These are phyloP conservation scores for Pestalotiopsis sp. DNA, from an alignment of 2,329 filamentous ascomycete species.

Conservation along the genomic window DNA sequence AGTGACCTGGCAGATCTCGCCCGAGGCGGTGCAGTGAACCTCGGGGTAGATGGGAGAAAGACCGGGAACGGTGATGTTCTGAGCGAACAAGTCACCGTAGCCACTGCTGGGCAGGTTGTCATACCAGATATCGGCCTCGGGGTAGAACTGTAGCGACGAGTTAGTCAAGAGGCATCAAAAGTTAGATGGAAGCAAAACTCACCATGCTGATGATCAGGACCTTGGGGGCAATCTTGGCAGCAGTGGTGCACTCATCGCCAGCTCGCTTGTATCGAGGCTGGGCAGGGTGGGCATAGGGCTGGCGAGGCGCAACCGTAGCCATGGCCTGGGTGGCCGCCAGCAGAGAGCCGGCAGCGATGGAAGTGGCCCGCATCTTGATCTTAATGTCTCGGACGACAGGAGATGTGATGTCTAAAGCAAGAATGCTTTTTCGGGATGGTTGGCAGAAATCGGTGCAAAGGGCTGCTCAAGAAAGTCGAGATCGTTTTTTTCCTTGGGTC, in stretches of 20 bases:
- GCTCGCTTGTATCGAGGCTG: not conserved
- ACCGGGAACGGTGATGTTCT: slow-evolving; percentile 11
- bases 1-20: slow-evolving; percentile 68
- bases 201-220: slow-evolving; percentile 14
- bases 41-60: slow-evolving; percentile 49
- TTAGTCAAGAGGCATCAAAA: not conserved
- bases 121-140: slow-evolving; percentile 13
- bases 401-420: not conserved
- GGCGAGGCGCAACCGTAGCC: slow-evolving; percentile 4
- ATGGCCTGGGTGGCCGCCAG: slow-evolving; percentile 4
- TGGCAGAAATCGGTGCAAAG: not conserved
- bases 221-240: slow-evolving; percentile 5
- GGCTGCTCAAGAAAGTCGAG: not conserved
- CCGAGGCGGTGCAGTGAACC: slow-evolving; percentile 63
- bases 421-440: not conserved
- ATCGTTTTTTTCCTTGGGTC: not conserved
- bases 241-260: not conserved
- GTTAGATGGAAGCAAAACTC: not conserved
- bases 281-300: slow-evolving; percentile 1
- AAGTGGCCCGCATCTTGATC: slow-evolving; percentile 4
- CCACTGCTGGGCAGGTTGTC: slow-evolving; percentile 12
- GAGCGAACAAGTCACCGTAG: slow-evolving; percentile 8
- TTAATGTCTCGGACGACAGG: not conserved
- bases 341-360: slow-evolving; percentile 4
- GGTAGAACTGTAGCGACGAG: slow-evolving; percentile 6